Percentiles rank a stretch among this genome's conserved stretches.
Conservation (phyloP, 1,284 basidiomycete species). For the Amylostereum areolatum region DNA sequence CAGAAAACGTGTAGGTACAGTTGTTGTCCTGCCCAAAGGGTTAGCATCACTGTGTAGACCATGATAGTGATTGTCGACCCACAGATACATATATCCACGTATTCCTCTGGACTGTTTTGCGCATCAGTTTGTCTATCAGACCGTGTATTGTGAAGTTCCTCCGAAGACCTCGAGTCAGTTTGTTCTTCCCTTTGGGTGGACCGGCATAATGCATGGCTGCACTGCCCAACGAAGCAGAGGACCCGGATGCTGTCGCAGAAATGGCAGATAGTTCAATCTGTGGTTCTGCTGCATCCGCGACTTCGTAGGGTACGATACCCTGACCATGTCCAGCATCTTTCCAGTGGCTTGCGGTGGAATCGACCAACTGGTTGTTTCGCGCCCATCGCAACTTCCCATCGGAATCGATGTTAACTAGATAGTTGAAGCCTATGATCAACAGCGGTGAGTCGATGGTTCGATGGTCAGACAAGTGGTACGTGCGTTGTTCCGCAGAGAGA, state of each 20-base stretch:
- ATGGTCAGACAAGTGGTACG: constrained; percentile 8
- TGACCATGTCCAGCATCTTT: constrained; percentile 53
- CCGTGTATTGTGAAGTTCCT: constrained; percentile 48
- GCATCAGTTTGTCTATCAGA: constrained; percentile 48
- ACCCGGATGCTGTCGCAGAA: too few species aligned
- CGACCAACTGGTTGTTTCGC: constrained; percentile 55
- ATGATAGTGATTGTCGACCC: constrained; percentile 17
- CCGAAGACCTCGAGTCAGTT: constrained; percentile 34
- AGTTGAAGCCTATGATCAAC: constrained; percentile 49
- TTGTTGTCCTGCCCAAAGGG: constrained; percentile 35
- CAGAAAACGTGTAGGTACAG: too few species aligned
- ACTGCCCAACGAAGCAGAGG: constrained; percentile 23
- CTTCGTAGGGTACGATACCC: constrained; percentile 48
- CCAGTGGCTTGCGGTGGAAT: constrained; percentile 59
- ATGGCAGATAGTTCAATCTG: too few species aligned
- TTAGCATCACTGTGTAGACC: background rate
- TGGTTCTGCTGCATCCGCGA: constrained; percentile 21
- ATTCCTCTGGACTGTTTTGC: constrained; percentile 56
- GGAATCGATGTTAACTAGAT: constrained; percentile 57
- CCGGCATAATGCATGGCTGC: constrained; percentile 49
- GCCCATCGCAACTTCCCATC: constrained; percentile 72
- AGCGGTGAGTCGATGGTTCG: background rate
- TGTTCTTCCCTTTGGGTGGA: constrained; percentile 24
- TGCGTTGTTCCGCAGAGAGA: constrained; percentile 63
- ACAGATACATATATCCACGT: constrained; percentile 70